Percentiles rank a stretch among this genome's conserved stretches.
Conservation (phyloP, 2,329 filamentous ascomycete genomes). For the Beauveria australis region DNA sequence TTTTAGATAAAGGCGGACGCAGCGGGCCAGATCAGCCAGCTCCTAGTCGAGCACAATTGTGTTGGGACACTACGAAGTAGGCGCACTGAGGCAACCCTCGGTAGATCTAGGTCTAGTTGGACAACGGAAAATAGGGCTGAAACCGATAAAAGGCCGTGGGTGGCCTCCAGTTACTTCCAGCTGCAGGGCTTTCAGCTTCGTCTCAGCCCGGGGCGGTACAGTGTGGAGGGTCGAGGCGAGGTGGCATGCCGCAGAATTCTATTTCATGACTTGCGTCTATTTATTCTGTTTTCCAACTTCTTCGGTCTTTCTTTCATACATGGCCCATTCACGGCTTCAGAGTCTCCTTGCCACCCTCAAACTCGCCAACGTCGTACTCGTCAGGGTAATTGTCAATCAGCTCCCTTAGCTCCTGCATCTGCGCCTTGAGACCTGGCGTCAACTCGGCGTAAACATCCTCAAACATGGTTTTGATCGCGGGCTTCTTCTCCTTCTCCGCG, state of each 20-base stretch:
- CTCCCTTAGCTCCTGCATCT: constrained; percentile 64
- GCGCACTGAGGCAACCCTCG: too few relatives aligned
- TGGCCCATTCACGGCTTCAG: constrained; percentile 33
- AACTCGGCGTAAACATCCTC: constrained; percentile 83
- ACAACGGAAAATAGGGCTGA: too few relatives aligned
- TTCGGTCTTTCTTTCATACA: neutral
- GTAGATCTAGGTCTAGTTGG: too few relatives aligned
- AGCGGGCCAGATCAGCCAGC: too few relatives aligned
- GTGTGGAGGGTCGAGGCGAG: too few relatives aligned
- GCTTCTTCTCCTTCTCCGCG: constrained; percentile 76
- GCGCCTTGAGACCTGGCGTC: constrained; percentile 67
- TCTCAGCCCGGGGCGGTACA: too few relatives aligned
- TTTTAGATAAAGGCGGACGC: too few relatives aligned
- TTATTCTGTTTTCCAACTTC: neutral
- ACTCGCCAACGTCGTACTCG: constrained; percentile 78
- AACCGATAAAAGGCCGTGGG: too few relatives aligned
- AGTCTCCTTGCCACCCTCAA: constrained; percentile 64
- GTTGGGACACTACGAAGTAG: too few relatives aligned
- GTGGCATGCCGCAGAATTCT: neutral
- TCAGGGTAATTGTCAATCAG: constrained; percentile 79
- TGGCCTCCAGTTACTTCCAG: too few relatives aligned
- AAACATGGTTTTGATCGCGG: constrained; percentile 64
- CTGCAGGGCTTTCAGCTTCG: too few relatives aligned
- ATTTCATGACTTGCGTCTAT: constrained; percentile 1
- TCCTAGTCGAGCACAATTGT: too few relatives aligned